phyloP scores from a whole-genome alignment of 139 green algal species.

The Pseudopediastrum boryanum region DNA sequence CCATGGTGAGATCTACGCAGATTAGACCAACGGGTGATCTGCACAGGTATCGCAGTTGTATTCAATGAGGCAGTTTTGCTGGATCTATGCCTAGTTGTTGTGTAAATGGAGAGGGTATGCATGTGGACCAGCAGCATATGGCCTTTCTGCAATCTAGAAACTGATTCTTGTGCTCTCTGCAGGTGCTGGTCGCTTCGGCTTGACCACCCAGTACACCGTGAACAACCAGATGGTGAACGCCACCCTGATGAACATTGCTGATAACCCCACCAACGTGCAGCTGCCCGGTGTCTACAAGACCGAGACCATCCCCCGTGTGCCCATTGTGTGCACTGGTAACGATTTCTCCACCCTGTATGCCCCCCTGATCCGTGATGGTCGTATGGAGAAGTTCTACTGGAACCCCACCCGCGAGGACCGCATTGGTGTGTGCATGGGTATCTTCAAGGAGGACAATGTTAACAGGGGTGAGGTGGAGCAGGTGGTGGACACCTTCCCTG shows the following conservation, averaged over 20 bases:
- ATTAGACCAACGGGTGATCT: no score
- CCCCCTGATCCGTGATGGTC: slow-evolving; percentile 98
- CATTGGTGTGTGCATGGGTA: slow-evolving; percentile 95
- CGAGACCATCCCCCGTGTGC: slow-evolving; percentile 94
- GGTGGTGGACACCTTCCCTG: slow-evolving; percentile 97
- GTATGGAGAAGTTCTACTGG: slow-evolving; percentile 99
- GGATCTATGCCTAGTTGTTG: no score
- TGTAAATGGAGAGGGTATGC: no score
- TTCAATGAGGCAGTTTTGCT: no score
- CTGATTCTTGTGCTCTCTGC: no score
- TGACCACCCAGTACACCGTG: slow-evolving; percentile 98
- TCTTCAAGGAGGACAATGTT: slow-evolving; percentile 88
- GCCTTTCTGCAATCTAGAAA: no score
- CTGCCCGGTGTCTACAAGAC: slow-evolving; percentile 94
- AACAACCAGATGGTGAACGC: slow-evolving; percentile 99
- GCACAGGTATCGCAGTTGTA: no score
- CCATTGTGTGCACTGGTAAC: slow-evolving; percentile 97
- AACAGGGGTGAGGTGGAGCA: slow-evolving; percentile 68
- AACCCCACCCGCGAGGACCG: slow-evolving; percentile 94
- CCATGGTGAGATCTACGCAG: no score
- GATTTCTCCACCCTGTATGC: slow-evolving; percentile 99
- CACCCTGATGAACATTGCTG: slow-evolving; percentile 99
- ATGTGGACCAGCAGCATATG: no score
- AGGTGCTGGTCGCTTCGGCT: slow-evolving; percentile 96
- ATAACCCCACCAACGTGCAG: slow-evolving; percentile 99